A percentile compares a stretch with the other conserved stretches of the same genome.
Evolutionary conservation across 2,329 filamentous ascomycete genomes (phyloP).

Genomic region (Aspergillus pseudotamarii): DNA sequence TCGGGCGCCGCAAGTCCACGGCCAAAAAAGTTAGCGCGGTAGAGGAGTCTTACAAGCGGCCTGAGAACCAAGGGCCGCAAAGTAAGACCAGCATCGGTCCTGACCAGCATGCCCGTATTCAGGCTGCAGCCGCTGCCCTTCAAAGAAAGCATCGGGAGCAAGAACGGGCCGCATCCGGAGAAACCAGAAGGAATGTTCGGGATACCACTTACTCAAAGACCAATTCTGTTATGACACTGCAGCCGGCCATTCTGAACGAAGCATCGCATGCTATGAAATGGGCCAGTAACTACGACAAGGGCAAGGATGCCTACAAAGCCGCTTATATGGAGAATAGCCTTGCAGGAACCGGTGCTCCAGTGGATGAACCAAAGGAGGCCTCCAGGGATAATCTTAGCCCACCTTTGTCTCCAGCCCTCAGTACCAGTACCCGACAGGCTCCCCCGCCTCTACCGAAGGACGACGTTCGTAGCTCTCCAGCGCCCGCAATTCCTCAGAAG

Average conservation of each 20-base stretch:
- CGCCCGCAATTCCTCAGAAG: constrained; percentile 28
- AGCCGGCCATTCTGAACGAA: constrained; percentile 80
- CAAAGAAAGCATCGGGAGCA: constrained; percentile 69
- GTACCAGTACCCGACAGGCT: constrained; percentile 31
- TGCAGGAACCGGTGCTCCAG: constrained; percentile 67
- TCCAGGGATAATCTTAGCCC: constrained; percentile 38
- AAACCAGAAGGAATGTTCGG: constrained; percentile 57
- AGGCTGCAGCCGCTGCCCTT: constrained; percentile 83
- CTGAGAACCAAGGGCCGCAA: constrained; percentile 53
- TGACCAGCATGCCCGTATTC: constrained; percentile 90
- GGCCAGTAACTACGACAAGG: constrained; percentile 94
- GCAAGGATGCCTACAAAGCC: constrained; percentile 81
- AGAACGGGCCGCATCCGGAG: constrained; percentile 52
- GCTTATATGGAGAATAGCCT: constrained; percentile 78
- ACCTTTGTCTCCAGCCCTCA: constrained; percentile 25
- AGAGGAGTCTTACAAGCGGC: constrained; percentile 56
- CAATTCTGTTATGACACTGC: constrained; percentile 84
- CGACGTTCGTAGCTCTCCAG: constrained; percentile 29
- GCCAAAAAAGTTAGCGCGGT: constrained; percentile 59
- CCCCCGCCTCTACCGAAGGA: constrained; percentile 38
- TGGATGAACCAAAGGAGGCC: constrained; percentile 45
- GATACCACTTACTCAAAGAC: constrained; percentile 70
- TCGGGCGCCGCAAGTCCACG: constrained; percentile 71
- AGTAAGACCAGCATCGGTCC: constrained; percentile 86
- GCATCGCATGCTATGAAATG: constrained; percentile 95